Evolutionary conservation across 495 filamentous ascomycete species (phyloP).

Genomic region (Zalerion maritima): DNA sequence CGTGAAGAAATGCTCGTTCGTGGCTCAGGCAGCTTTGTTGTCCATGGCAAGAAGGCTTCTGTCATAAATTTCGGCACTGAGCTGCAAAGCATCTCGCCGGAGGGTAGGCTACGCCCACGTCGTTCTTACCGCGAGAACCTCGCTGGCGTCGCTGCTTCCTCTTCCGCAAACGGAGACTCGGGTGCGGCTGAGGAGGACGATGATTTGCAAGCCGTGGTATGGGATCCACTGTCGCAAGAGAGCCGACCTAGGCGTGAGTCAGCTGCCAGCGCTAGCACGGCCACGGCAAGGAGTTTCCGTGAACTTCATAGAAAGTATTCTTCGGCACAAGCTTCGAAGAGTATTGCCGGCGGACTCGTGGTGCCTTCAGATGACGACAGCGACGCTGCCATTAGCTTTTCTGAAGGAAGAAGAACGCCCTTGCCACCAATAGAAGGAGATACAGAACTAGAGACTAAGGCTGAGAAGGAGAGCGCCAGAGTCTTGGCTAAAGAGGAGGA

Average conservation of each 20-base stretch:
- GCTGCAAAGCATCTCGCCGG: conserved; percentile 65
- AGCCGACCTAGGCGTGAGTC: conserved; percentile 32
- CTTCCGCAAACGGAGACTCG: too few species aligned
- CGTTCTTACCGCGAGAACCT: conserved; percentile 13
- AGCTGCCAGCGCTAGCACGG: conserved; percentile 38
- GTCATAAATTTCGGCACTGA: conserved; percentile 89
- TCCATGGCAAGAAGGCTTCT: conserved; percentile 96
- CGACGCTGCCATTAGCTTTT: conserved; percentile 39
- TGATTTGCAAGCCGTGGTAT: conserved; percentile 22
- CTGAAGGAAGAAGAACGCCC: conserved; percentile 38
- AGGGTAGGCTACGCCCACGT: conserved; percentile 25
- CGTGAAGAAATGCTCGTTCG: conserved; percentile 57
- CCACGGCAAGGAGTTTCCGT: conserved; percentile 39
- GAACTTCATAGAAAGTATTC: conserved; percentile 38
- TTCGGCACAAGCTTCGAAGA: conserved; percentile 23
- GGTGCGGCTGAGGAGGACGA: conserved; percentile 11
- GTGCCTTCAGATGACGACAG: conserved; percentile 40
- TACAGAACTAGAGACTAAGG: conserved; percentile 10
- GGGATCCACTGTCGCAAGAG: conserved; percentile 15
- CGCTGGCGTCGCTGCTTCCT: too few species aligned
- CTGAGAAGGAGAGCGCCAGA: conserved; percentile 1
- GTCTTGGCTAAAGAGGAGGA: conserved; percentile 9
- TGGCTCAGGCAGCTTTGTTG: conserved; percentile 75
- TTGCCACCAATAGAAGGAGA: conserved; percentile 36
- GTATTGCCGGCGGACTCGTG: conserved; percentile 17